Base-by-base conservation (phyloP, 2,329 filamentous ascomycete species). In the Aotearoamyces nothofagi region DNA sequence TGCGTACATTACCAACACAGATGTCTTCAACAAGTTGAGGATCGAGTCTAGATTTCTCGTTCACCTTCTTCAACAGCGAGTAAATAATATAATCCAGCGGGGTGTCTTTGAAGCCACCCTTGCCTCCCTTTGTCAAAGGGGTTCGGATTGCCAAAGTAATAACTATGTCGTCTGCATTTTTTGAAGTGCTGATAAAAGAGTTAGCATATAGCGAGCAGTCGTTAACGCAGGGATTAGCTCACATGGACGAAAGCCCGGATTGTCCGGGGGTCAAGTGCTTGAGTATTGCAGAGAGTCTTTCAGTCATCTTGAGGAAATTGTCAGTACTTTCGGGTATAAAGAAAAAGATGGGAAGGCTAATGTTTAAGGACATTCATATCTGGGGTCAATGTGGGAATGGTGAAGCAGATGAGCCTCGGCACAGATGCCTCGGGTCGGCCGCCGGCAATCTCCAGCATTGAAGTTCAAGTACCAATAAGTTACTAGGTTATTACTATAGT, bases 21-120 rank as follows among this genome's bases (percentile, higher is more conserved):
- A 96, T 80, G 53, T 96, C 90, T 54, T 92, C 83, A 7, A 92
- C 71, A 19, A 92, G 61, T 5, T 68, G 64, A 3, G 84, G 81
- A 49, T 92, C 80, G 29, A 94, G 57, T 33, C 77, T 80, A 38
- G 77, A 76, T 47, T 76, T 75, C 39, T 75, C 62, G 32, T 72
- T 56, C 29, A 81, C 67, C 52, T 84, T 64, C 61, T 90, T 80
- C 43, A 96, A 60, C 27, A 93, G 63, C 34, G 83, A 73, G 51
- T 84, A 83, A 36, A 92, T 54, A 33, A 98, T 63, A 55, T 77
- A 87, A 55, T 98, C 90, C 38, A 96, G 70, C 22, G 68, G 69
- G 5, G 84, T 92, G 54, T 98, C 87, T 63, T 94, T 96, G 64
- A 98, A 79, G 23, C 84, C 83, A 40, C 90, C 87, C 66, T 93